Evolutionary conservation across 2,329 filamentous ascomycete genomes (phyloP).

Genomic region (Aspergillus fijiensis): DNA sequence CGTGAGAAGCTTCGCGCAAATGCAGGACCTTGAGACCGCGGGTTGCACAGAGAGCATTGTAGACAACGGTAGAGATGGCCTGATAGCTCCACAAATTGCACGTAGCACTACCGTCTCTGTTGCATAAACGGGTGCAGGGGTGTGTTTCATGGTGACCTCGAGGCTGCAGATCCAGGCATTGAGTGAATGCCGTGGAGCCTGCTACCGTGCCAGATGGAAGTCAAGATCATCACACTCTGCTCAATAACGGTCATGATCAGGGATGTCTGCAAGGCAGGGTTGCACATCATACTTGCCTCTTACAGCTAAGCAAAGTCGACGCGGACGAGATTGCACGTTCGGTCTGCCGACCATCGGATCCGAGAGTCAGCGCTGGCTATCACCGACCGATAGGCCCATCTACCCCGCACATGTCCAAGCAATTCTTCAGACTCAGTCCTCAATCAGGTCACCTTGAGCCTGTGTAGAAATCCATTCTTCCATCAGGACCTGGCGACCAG

Average conservation of each 20-base stretch:
- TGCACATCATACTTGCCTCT: not conserved
- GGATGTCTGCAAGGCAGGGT: not conserved
- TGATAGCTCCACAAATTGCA: not conserved
- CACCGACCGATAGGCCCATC: not conserved
- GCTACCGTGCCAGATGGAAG: not conserved
- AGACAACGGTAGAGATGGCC: not conserved
- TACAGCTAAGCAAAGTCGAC: not conserved
- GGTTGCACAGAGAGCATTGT: slow-evolving; percentile 2
- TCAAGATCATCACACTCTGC: not conserved
- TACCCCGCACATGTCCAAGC: not conserved
- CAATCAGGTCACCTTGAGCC: slow-evolving; percentile 41
- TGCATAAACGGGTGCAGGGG: not conserved
- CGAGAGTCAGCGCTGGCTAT: not conserved
- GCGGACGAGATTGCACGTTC: not conserved
- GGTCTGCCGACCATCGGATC: not conserved
- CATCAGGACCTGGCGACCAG: slow-evolving; percentile 68
- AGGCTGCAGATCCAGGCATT: not conserved
- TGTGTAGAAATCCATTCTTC: slow-evolving; percentile 89
- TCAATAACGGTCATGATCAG: not conserved
- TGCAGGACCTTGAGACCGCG: not conserved
- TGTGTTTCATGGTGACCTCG: not conserved
- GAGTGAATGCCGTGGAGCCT: not conserved
- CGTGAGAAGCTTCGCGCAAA: not conserved
- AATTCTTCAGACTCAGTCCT: slow-evolving; percentile 29
- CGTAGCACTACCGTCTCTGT: not conserved